Conservation (phyloP, 2,329 filamentous ascomycete genomes). For the Exophiala sideris region DNA sequence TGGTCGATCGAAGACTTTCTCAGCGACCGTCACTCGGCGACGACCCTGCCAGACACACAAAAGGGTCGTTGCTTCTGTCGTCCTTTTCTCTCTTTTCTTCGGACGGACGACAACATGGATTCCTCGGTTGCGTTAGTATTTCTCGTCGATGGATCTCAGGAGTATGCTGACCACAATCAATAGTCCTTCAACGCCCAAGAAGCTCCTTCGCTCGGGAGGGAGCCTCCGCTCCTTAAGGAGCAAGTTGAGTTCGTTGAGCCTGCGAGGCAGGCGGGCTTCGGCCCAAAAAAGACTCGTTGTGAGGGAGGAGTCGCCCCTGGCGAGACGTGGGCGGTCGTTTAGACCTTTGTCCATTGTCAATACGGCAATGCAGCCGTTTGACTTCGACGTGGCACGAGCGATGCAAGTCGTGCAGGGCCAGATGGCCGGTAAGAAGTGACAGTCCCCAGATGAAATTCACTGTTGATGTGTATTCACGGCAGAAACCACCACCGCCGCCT, state of each 20-base stretch:
- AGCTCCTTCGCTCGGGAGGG: conserved; percentile 6
- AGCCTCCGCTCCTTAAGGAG: conserved; percentile 10
- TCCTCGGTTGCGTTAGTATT: background rate
- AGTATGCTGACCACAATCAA: background rate
- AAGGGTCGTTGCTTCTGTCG: background rate
- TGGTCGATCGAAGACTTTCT: conserved; percentile 9
- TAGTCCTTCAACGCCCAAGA: conserved; percentile 13
- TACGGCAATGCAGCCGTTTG: conserved; percentile 18
- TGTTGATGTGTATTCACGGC: no score
- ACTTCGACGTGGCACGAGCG: conserved; percentile 18
- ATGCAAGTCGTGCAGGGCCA: conserved; percentile 19
- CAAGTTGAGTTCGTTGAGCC: conserved; percentile 14
- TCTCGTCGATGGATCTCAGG: background rate
- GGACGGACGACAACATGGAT: background rate
- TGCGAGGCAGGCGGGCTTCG: conserved; percentile 12
- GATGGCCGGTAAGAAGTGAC: background rate
- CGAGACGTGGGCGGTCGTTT: conserved; percentile 1
- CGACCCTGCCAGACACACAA: background rate
- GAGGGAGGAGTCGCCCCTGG: no score
- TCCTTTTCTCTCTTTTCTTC: background rate
- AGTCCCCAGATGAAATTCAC: no score
- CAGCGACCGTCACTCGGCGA: no score
- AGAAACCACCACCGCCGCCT: no score
- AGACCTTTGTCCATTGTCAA: conserved; percentile 22
- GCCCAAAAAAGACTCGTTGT: no score